Conservation (phyloP, 2,329 filamentous ascomycete genomes). For the Pyricularia pennisetigena region DNA sequence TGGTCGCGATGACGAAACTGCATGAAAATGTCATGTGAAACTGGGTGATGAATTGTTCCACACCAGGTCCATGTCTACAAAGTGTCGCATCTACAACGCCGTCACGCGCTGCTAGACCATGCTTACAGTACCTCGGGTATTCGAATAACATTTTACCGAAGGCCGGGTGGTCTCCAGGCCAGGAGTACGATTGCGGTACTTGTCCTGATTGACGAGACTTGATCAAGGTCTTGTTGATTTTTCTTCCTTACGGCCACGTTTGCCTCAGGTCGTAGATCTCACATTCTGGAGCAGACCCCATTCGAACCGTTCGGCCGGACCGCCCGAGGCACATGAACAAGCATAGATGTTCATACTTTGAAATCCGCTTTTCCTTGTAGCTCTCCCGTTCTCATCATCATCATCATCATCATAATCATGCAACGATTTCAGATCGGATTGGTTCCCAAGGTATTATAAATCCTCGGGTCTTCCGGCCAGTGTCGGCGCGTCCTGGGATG, state of each 20-base stretch:
- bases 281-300: not conserved
- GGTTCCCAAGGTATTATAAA: not conserved
- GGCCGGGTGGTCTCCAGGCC: not conserved
- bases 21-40: not conserved
- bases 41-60: not conserved
- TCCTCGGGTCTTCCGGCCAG: too few species aligned
- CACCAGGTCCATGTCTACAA: not conserved
- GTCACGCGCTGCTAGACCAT: not conserved
- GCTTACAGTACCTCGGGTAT: not conserved
- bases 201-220: not conserved
- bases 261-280: not conserved
- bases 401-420: not conserved
- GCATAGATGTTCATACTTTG: not conserved
- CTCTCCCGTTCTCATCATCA: not conserved
- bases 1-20: not conserved
- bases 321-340: not conserved
- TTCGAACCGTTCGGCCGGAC: not conserved
- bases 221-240: not conserved
- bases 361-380: too few species aligned
- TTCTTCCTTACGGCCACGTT: not conserved
- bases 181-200: not conserved
- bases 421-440: not conserved
- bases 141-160: not conserved
- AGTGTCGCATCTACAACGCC: not conserved
- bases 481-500: too few species aligned